Evolutionary conservation across 2,329 filamentous ascomycete species (phyloP).

Genomic region (Aspergillus pseudotamarii): DNA sequence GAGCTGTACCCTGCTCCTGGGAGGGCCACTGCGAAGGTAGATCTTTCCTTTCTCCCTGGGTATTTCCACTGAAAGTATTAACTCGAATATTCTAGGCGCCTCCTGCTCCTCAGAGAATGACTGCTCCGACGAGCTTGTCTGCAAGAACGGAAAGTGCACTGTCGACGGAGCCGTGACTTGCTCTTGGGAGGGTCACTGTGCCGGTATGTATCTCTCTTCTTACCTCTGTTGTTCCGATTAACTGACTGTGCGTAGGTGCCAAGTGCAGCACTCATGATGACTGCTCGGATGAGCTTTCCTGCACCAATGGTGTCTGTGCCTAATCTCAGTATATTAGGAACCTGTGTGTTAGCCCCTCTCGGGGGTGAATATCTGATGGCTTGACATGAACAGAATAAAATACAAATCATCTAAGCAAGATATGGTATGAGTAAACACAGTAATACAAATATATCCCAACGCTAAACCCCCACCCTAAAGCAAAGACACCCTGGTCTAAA

Average conservation of each 20-base stretch:
- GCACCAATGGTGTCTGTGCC: background rate
- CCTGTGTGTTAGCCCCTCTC: background rate
- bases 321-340: background rate
- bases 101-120: conserved; percentile 14
- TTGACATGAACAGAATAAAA: background rate
- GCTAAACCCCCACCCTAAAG: no score
- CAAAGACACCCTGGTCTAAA: no score
- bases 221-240: background rate
- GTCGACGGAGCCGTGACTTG: background rate
- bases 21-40: conserved; percentile 6
- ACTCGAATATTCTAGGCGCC: background rate
- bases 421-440: background rate
- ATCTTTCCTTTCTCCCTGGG: no score
- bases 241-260: background rate
- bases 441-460: no score
- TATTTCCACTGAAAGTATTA: background rate
- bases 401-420: background rate
- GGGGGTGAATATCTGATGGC: background rate
- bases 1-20: conserved; percentile 9
- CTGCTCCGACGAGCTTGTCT: conserved; percentile 12
- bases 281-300: background rate
- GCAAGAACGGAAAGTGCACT: conserved; percentile 16
- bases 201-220: background rate
- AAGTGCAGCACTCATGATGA: background rate
- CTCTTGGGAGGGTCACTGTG: conserved; percentile 16